These are phyloP conservation scores for Coemansia sp. DNA, from an alignment of 192 early-diverging fungal genomes.

Conservation along the genomic window DNA sequence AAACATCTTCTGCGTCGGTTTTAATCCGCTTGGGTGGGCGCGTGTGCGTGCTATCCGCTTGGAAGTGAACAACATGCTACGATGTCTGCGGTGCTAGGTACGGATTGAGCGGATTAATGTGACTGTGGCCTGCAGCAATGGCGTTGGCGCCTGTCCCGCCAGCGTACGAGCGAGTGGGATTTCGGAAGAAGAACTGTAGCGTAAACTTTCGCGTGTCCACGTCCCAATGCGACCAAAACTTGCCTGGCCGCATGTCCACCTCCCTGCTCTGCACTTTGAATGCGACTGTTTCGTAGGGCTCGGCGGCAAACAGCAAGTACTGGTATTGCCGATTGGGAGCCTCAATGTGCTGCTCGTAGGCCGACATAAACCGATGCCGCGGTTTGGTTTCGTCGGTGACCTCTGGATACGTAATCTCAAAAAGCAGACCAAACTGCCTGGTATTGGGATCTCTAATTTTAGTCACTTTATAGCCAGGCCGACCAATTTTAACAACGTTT, in stretches of 20 bases:
- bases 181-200: conserved; percentile 82
- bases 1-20: neutral
- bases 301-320: conserved; percentile 91
- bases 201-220: conserved; percentile 79
- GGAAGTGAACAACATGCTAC: neutral
- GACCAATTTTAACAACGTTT: conserved; percentile 88
- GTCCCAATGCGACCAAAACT: conserved; percentile 95
- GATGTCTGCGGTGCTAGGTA: conserved; percentile 5
- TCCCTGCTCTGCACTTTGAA: conserved; percentile 94
- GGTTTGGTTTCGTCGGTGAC: conserved; percentile 80
- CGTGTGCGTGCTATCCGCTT: neutral
- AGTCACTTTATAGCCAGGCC: conserved; percentile 91
- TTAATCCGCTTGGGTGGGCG: too few species aligned
- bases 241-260: conserved; percentile 81
- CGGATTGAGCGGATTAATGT: conserved; percentile 28
- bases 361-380: conserved; percentile 92
- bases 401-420: conserved; percentile 94
- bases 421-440: conserved; percentile 82
- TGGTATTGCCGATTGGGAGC: conserved; percentile 82
- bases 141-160: conserved; percentile 19
- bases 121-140: neutral
- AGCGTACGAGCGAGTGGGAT: conserved; percentile 8
- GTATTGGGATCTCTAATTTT: conserved; percentile 87
- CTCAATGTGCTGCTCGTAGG: conserved; percentile 91
- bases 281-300: conserved; percentile 91